Percentiles rank a stretch among this genome's conserved stretches.
Evolutionary conservation across 1,139 yeast species (phyloP).

Genomic region (Hyphopichia fennica): DNA sequence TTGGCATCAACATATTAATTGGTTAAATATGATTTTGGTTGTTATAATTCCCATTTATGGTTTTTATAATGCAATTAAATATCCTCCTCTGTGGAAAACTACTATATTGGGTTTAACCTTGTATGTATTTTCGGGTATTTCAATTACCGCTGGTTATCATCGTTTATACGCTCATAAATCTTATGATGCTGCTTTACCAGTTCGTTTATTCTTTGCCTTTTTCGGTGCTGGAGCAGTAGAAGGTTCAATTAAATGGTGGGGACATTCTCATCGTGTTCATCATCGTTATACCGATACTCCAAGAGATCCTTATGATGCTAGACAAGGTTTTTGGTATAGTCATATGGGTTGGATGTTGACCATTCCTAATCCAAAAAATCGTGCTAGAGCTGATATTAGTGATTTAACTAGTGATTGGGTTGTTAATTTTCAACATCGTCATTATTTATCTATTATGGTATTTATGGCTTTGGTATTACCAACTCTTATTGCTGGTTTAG

Average conservation of each 20-base stretch:
- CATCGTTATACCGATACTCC: constrained; percentile 96
- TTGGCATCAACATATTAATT: constrained; percentile 88
- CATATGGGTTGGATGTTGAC: constrained; percentile 98
- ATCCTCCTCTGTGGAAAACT: constrained; percentile 63
- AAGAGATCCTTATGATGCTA: constrained; percentile 97
- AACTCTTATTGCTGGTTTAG: constrained; percentile 68
- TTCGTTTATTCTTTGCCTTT: constrained; percentile 70
- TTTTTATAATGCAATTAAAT: constrained; percentile 43
- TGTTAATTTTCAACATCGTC: constrained; percentile 90
- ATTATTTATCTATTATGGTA: constrained; percentile 71
- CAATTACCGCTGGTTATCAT: constrained; percentile 88
- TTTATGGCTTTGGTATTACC: constrained; percentile 74
- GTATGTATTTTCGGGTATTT: constrained; percentile 75
- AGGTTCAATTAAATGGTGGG: constrained; percentile 99
- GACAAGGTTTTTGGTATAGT: constrained; percentile 92
- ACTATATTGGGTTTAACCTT: constrained; percentile 57
- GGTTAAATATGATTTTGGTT: constrained; percentile 87
- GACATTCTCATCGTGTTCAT: constrained; percentile 94
- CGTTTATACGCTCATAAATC: constrained; percentile 81
- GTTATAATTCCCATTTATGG: constrained; percentile 71
- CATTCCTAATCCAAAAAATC: constrained; percentile 89
- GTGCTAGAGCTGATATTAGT: constrained; percentile 94
- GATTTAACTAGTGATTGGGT: constrained; percentile 90
- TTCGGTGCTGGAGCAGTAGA: constrained; percentile 95
- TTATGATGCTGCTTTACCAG: constrained; percentile 72